Conservation (phyloP, 2,329 filamentous ascomycete genomes). For the Pseudogymnoascus sp. region DNA sequence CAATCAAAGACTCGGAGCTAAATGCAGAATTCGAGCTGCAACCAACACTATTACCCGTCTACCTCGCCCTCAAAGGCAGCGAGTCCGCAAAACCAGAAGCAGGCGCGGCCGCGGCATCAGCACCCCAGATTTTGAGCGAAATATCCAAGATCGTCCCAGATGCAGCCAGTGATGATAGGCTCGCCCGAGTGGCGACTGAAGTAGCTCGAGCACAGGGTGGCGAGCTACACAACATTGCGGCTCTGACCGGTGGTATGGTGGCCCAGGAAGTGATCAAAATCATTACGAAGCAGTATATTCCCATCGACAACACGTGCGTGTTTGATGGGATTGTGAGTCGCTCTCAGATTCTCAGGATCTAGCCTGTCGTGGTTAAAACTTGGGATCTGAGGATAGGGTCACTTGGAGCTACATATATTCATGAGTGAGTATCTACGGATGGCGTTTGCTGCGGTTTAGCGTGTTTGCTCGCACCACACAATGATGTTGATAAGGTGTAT, state of each 20-base stretch:
- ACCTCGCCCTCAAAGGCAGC: conserved; percentile 55
- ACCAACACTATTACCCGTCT: conserved; percentile 60
- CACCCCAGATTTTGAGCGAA: conserved; percentile 46
- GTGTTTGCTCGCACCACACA: not conserved
- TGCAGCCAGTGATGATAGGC: conserved; percentile 43
- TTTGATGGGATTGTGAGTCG: conserved; percentile 48
- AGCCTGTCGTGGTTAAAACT: not conserved
- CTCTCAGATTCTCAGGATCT: not conserved
- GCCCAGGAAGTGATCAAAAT: conserved; percentile 97
- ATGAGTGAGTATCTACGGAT: not conserved
- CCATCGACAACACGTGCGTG: conserved; percentile 63
- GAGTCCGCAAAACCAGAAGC: conserved; percentile 31
- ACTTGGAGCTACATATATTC: not conserved
- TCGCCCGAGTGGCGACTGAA: conserved; percentile 53
- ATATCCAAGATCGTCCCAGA: conserved; percentile 39
- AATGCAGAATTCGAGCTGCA: conserved; percentile 33
- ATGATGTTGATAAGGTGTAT: not conserved
- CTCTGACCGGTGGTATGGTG: conserved; percentile 81
- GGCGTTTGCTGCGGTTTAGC: not conserved
- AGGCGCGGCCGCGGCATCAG: conserved; percentile 32
- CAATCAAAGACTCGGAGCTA: conserved; percentile 7
- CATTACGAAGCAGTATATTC: conserved; percentile 65
- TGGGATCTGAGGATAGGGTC: not conserved
- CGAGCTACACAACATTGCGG: conserved; percentile 88
- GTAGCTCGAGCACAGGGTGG: conserved; percentile 70